Evolutionary conservation across 2,329 filamentous ascomycete species (phyloP).

Genomic region (Verticillium longisporum): DNA sequence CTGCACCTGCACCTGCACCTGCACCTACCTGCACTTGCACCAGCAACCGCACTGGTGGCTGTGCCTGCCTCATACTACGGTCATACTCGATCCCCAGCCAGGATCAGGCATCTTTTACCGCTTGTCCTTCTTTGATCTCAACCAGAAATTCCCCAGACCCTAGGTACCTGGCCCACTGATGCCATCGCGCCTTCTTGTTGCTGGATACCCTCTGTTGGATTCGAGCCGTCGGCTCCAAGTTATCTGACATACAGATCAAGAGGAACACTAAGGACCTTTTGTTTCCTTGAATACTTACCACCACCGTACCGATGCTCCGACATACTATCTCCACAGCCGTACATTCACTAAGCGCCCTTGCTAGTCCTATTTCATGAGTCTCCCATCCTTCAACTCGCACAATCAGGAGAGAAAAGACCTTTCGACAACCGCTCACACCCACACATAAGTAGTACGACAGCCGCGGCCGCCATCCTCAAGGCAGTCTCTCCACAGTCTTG

Average conservation of each 20-base stretch:
- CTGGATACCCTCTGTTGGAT: too few relatives aligned
- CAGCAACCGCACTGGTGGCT: background rate
- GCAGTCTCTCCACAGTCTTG: too few relatives aligned
- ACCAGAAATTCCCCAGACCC: background rate
- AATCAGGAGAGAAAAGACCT: background rate
- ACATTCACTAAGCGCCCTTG: background rate
- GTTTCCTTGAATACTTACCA: background rate
- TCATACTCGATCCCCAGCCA: background rate
- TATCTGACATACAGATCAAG: too few relatives aligned
- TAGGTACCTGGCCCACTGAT: too few relatives aligned
- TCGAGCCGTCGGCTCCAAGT: too few relatives aligned
- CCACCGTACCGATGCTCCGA: background rate
- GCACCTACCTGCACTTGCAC: background rate
- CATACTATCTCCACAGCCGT: background rate
- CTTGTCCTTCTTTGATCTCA: background rate
- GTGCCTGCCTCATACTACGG: background rate
- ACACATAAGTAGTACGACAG: too few relatives aligned
- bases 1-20: background rate
- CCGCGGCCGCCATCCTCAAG: too few relatives aligned
- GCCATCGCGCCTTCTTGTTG: too few relatives aligned
- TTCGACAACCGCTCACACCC: background rate
- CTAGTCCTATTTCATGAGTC: background rate
- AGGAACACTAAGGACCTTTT: too few relatives aligned
- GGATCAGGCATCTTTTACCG: background rate
- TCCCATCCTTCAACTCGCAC: too few relatives aligned